These are phyloP conservation scores for Lepidium sativum DNA, from an alignment of 345 rosid species.

Conservation along the genomic window DNA sequence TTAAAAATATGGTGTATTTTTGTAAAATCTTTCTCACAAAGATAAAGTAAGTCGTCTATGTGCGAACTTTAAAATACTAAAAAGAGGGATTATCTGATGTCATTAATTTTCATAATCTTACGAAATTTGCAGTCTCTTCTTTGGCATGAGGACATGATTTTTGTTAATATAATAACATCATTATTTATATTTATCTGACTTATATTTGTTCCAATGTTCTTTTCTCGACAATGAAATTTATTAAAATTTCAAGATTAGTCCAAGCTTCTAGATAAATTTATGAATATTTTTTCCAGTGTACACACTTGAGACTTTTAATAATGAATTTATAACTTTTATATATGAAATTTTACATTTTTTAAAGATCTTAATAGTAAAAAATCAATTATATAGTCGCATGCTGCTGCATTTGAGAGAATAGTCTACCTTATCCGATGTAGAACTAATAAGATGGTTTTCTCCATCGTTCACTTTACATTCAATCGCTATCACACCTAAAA, in stretches of 20 bases:
- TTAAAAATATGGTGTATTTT: no score
- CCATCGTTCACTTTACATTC: no score
- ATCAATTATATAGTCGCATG: no score
- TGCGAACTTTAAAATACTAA: no score
- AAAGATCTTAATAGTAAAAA: background rate
- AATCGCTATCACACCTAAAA: no score
- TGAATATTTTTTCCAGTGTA: background rate
- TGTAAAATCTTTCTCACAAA: no score
- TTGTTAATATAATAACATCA: background rate
- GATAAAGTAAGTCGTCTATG: no score
- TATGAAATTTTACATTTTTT: background rate
- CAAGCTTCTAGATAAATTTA: background rate
- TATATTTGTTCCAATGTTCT: background rate
- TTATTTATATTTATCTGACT: background rate
- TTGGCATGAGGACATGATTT: background rate
- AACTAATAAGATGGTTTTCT: no score
- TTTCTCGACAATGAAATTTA: background rate
- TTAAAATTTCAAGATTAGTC: background rate
- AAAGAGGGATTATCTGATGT: background rate
- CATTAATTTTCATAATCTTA: background rate
- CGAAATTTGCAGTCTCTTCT: background rate
- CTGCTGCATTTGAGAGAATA: no score
- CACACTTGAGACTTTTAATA: slow-evolving; percentile 1
- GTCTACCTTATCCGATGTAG: no score
- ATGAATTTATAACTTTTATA: background rate